These are phyloP conservation scores for Dactylonectria estremocensis DNA, from an alignment of 2,329 filamentous ascomycete genomes.

Conservation along the genomic window DNA sequence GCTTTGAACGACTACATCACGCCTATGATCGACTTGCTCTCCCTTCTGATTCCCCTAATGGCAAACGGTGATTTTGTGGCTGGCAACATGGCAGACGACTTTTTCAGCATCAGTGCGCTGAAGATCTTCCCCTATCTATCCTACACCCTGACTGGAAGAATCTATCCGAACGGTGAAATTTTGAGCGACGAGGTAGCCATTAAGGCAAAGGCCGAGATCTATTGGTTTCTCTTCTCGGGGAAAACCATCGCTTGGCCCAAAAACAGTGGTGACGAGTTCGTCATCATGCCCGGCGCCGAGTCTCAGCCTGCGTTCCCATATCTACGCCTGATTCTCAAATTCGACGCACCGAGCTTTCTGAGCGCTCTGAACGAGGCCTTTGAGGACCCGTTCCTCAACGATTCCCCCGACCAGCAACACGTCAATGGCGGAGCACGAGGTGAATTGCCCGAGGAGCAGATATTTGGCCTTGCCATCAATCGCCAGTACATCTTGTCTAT, in stretches of 20 bases:
- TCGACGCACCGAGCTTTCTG: conserved; percentile 92
- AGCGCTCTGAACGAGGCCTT: conserved; percentile 98
- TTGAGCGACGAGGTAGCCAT: conserved; percentile 81
- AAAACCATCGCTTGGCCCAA: conserved; percentile 83
- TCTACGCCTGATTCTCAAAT: conserved; percentile 85
- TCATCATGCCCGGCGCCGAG: conserved; percentile 69
- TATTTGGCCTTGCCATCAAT: conserved; percentile 82
- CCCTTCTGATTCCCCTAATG: conserved; percentile 75
- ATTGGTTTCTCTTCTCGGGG: conserved; percentile 94
- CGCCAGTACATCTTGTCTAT: conserved; percentile 95
- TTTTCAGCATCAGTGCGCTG: conserved; percentile 79
- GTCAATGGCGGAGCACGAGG: conserved; percentile 66
- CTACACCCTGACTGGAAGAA: conserved; percentile 88
- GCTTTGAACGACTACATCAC: conserved; percentile 92
- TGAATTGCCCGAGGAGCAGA: conserved; percentile 75
- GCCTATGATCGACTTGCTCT: conserved; percentile 86
- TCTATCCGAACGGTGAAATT: conserved; percentile 88
- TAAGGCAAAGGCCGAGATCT: conserved; percentile 88
- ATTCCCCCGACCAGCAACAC: conserved; percentile 73
- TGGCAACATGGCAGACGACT: conserved; percentile 72
- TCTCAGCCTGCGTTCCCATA: conserved; percentile 87
- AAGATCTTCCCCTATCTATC: conserved; percentile 97
- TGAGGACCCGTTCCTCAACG: conserved; percentile 93
- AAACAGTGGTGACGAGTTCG: conserved; percentile 71
- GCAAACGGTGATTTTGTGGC: conserved; percentile 68